Evolutionary conservation across 2,329 filamentous ascomycete genomes (phyloP).

Genomic region (Trichoderma sp.): DNA sequence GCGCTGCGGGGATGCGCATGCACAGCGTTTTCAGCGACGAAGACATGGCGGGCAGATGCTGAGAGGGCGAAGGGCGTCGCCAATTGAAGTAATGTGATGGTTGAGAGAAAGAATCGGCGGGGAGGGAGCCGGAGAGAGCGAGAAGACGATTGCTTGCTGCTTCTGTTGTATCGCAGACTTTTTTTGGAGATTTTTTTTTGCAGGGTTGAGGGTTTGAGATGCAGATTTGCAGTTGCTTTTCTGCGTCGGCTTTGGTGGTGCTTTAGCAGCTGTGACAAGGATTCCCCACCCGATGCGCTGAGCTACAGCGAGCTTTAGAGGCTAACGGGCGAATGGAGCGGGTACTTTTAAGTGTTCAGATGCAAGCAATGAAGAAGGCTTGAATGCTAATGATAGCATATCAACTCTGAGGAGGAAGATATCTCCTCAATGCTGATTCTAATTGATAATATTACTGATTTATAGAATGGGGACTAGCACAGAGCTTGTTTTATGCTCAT

Average conservation of each 20-base stretch:
- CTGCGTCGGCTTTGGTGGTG: neutral
- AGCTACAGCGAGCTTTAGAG: neutral
- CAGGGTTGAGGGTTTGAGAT: constrained; percentile 5
- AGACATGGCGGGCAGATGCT: constrained; percentile 26
- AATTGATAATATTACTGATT: neutral
- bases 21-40: constrained; percentile 34
- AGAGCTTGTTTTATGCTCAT: neutral
- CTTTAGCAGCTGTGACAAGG: neutral
- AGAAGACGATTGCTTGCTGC: neutral
- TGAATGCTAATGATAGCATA: neutral
- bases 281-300: neutral
- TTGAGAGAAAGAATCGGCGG: neutral
- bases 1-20: constrained; percentile 31
- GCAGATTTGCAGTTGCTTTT: neutral
- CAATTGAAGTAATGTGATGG: neutral
- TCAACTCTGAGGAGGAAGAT: too few species aligned
- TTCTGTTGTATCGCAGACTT: neutral
- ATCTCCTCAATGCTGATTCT: neutral
- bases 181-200: neutral
- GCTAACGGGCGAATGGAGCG: neutral
- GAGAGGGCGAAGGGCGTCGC: neutral
- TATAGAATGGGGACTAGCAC: neutral
- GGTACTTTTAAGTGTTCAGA: neutral
- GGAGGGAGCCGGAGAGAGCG: neutral
- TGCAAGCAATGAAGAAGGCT: neutral